Evolutionary conservation across 1,284 basidiomycete species (phyloP).

Genomic region (Pseudozyma tsukubaensis): DNA sequence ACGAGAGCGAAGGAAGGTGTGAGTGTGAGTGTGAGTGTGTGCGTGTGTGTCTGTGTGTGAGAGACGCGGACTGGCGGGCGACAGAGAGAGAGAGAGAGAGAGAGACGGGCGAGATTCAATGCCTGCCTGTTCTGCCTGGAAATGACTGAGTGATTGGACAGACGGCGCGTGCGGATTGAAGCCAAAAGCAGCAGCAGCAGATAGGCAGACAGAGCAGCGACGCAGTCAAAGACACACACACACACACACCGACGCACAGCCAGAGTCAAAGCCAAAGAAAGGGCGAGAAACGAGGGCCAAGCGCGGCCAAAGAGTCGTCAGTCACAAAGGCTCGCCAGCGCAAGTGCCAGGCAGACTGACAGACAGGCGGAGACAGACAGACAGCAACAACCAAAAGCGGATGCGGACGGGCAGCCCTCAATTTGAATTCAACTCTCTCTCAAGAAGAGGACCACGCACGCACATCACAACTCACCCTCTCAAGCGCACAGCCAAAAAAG

Average conservation of each 20-base stretch:
- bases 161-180: background rate
- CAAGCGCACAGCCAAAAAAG: too few relatives aligned
- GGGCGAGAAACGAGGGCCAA: background rate
- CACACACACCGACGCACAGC: constrained; percentile 12
- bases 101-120: background rate
- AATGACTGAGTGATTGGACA: background rate
- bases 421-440: too few relatives aligned
- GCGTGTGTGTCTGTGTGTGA: background rate
- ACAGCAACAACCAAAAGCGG: too few relatives aligned
- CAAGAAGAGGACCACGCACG: too few relatives aligned
- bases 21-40: constrained; percentile 2
- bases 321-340: too few relatives aligned
- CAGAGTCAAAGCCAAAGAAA: constrained; percentile 10
- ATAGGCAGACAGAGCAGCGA: constrained; percentile 3
- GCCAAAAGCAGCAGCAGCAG: constrained; percentile 2
- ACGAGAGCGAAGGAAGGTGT: constrained; percentile 25
- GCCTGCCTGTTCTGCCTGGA: background rate
- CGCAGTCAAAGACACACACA: constrained; percentile 7
- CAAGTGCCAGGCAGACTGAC: too few relatives aligned
- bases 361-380: too few relatives aligned
- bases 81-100: constrained; percentile 1
- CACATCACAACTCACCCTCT: too few relatives aligned
- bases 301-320: too few relatives aligned
- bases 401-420: too few relatives aligned
- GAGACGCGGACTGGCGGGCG: constrained; percentile 10